A percentile compares a stretch with the other conserved stretches of the same genome.
phyloP scores from a whole-genome alignment of 1,139 yeast species.

The Blastobotrys niveus region DNA sequence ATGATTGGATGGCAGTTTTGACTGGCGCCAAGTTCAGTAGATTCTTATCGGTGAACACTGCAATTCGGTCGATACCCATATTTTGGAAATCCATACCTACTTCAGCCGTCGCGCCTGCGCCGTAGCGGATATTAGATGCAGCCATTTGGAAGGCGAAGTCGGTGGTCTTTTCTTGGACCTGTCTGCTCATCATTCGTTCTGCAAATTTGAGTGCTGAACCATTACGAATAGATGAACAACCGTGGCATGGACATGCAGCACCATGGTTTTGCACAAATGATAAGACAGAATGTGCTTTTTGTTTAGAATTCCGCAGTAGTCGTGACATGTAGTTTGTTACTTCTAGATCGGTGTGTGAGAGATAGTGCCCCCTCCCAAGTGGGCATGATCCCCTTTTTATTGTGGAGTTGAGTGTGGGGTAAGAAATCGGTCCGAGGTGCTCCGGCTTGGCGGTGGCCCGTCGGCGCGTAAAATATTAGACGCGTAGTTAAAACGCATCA shows the following conservation, averaged over 20 bases:
- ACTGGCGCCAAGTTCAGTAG: conserved; percentile 33
- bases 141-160: conserved; percentile 42
- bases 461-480: neutral
- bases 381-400: neutral
- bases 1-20: conserved; percentile 32
- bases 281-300: conserved; percentile 23
- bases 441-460: neutral
- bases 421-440: neutral
- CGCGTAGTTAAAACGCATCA: neutral
- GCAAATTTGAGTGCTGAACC: conserved; percentile 16
- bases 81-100: conserved; percentile 39
- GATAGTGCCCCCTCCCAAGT: neutral
- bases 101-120: conserved; percentile 38
- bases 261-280: conserved; percentile 32
- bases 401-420: too few relatives aligned
- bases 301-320: conserved; percentile 10
- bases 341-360: neutral
- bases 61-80: conserved; percentile 33
- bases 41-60: conserved; percentile 33
- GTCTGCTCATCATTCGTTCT: conserved; percentile 19
- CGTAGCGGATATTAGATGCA: conserved; percentile 38
- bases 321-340: conserved; percentile 4
- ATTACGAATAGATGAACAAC: conserved; percentile 25
- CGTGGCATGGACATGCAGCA: conserved; percentile 34
- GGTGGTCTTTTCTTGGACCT: conserved; percentile 21